Base-by-base conservation (phyloP, 2,329 filamentous ascomycete species). In the Escovopsis sp. region DNA sequence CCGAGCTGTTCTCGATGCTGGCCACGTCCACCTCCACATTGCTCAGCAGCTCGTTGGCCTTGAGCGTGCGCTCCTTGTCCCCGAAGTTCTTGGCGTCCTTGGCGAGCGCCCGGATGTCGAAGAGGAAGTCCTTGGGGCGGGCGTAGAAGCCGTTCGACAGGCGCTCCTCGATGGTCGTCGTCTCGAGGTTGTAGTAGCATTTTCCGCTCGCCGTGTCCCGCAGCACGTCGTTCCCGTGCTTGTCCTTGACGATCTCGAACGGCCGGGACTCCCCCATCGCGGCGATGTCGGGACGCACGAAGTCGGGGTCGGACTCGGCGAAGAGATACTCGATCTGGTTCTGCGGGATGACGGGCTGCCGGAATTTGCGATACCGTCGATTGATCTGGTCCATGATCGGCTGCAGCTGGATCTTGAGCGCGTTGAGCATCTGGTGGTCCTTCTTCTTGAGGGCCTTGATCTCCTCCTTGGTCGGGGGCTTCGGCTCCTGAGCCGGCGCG, bases 321-420 rank as follows among this genome's bases (percentile, higher is more conserved):
- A 84, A 83, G 1, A 96, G 65, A 53, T 96, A 94, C 15, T 76
- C 68, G 39, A 92, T 85, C 43, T 77, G 70, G 10, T 60, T 56
- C 35, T 83, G 76, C 2, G 83, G 74, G 41, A 98, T 79, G 29
- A 84, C 73, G 1, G 84, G 79, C 37, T 76, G 75, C 41, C 86
- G 72, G 59, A 96, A 96, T 45, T 85, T 85, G 52, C 79, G 83
- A 60, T 94, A 93, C 52, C 81, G 86, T 41, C 70, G 68, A 55
- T 93, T 90, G 52, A 98, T 84, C 57, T 94, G 85, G 46, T 98
- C 88, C 86, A 98, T 94, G 45, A 96, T 84, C 2, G 84, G 85
- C 55, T 94, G 87, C 36, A 98, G 75, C 35, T 79, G 67, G 27
- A 93, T 76, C 62, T 96, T 98, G 44, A 98, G 64, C 39, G 79